These are phyloP conservation scores for Plasmodium gaboni DNA, from an alignment of 169 alveolate species.

Conservation along the genomic window DNA sequence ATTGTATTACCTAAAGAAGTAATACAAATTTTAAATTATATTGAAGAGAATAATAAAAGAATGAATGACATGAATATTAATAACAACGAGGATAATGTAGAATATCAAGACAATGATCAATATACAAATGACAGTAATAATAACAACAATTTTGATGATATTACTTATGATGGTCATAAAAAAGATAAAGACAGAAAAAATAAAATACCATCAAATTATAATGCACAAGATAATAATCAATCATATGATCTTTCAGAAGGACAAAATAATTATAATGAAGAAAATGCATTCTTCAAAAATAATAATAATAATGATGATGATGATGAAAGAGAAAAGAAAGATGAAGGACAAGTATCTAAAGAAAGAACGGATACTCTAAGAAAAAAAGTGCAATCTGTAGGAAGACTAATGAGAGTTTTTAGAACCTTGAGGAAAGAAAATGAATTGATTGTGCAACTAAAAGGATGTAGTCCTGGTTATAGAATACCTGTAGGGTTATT, in stretches of 20 bases:
- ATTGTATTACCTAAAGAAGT: slow-evolving; percentile 44
- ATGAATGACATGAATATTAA: neutral
- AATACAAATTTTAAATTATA: slow-evolving; percentile 24
- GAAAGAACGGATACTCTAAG: slow-evolving; percentile 89
- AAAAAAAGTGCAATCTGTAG: slow-evolving; percentile 91
- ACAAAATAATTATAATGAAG: neutral
- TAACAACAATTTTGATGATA: too few species aligned
- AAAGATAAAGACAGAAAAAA: too few species aligned
- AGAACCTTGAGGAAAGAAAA: slow-evolving; percentile 91
- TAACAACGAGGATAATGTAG: neutral
- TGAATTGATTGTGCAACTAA: slow-evolving; percentile 92
- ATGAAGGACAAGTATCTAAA: slow-evolving; percentile 67
- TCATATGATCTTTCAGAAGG: neutral
- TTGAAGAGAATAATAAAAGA: slow-evolving; percentile 48
- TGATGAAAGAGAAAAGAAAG: neutral
- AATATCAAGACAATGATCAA: neutral
- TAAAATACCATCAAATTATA: neutral
- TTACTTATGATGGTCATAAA: too few species aligned
- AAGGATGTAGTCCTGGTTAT: slow-evolving; percentile 96
- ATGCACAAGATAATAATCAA: neutral
- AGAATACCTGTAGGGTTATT: slow-evolving; percentile 95
- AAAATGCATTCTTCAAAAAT: neutral
- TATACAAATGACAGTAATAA: neutral
- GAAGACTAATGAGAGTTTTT: slow-evolving; percentile 83
- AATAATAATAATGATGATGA: neutral